phyloP scores from a whole-genome alignment of 2,329 filamentous ascomycete species.

The Zasmidium angulare region DNA sequence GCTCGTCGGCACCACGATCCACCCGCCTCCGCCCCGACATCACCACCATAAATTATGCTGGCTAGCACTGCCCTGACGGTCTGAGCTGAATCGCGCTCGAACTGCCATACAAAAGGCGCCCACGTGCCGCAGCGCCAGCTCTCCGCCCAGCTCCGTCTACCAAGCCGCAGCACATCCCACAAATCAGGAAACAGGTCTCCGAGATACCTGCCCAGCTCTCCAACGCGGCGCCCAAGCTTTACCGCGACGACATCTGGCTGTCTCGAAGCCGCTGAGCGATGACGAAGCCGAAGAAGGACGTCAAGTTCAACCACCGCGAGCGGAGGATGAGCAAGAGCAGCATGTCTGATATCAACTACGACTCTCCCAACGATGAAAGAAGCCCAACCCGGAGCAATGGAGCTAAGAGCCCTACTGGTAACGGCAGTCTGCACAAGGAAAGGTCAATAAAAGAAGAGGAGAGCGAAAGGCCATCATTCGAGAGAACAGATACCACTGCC shows the following conservation, averaged over 20 bases:
- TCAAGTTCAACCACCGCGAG: conserved; percentile 60
- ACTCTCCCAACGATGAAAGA: conserved; percentile 27
- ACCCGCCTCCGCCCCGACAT: background rate
- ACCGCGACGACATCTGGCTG: background rate
- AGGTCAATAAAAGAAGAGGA: conserved; percentile 15
- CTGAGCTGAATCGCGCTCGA: background rate
- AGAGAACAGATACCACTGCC: conserved; percentile 29
- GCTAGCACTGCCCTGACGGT: background rate
- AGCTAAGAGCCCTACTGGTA: conserved; percentile 52
- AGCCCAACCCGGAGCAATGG: conserved; percentile 43
- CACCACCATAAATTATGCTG: background rate
- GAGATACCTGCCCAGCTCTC: background rate
- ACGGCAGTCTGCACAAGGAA: conserved; percentile 33
- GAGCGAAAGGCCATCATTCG: conserved; percentile 19
- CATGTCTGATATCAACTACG: conserved; percentile 54
- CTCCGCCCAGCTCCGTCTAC: conserved; percentile 6
- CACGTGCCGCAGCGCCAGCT: conserved; percentile 6
- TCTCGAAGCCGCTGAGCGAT: conserved; percentile 33
- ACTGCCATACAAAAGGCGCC: background rate
- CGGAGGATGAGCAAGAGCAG: conserved; percentile 59
- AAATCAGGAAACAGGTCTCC: conserved; percentile 1
- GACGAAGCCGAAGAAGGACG: conserved; percentile 57
- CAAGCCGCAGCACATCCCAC: background rate
- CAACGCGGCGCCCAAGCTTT: background rate
- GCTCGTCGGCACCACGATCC: background rate